phyloP scores from a whole-genome alignment of 2,329 filamentous ascomycete species.

The Arthrobotrys conoides region DNA sequence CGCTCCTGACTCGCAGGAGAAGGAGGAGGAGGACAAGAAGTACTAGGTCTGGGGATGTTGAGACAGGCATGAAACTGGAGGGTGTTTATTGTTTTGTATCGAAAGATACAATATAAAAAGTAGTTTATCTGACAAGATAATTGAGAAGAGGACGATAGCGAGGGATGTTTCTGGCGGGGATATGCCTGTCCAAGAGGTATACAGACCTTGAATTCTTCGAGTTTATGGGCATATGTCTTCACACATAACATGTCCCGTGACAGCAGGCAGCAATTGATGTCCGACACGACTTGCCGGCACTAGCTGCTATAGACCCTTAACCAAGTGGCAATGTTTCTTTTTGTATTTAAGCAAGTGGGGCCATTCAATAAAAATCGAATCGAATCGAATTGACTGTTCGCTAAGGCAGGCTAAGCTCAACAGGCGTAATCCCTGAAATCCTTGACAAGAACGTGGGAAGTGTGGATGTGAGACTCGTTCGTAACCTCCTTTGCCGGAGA shows the following conservation, averaged over 20 bases:
- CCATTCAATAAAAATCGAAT: conserved; percentile 37
- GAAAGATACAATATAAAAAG: conserved; percentile 20
- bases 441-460: conserved; percentile 32
- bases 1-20: not conserved
- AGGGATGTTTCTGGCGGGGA: conserved; percentile 42
- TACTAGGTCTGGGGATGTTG: conserved; percentile 25
- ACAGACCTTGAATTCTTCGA: not conserved
- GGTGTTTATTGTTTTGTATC: conserved; percentile 49
- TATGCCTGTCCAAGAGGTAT: conserved; percentile 16
- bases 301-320: not conserved
- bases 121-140: conserved; percentile 24
- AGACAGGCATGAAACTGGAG: conserved; percentile 60
- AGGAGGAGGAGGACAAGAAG: not conserved
- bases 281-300: conserved; percentile 18
- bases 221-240: not conserved
- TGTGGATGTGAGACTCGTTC: conserved; percentile 47
- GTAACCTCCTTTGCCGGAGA: conserved; percentile 57
- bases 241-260: not conserved
- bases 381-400: conserved; percentile 45
- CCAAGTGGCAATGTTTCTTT: conserved; percentile 20
- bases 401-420: conserved; percentile 54
- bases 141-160: conserved; percentile 15
- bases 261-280: conserved; percentile 31
- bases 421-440: conserved; percentile 53
- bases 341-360: conserved; percentile 39